Evolutionary conservation across 805 yeast genomes (phyloP), one percentile per base, ranked within the genome.

Genomic region (Kluyveromyces lactis): DNA sequence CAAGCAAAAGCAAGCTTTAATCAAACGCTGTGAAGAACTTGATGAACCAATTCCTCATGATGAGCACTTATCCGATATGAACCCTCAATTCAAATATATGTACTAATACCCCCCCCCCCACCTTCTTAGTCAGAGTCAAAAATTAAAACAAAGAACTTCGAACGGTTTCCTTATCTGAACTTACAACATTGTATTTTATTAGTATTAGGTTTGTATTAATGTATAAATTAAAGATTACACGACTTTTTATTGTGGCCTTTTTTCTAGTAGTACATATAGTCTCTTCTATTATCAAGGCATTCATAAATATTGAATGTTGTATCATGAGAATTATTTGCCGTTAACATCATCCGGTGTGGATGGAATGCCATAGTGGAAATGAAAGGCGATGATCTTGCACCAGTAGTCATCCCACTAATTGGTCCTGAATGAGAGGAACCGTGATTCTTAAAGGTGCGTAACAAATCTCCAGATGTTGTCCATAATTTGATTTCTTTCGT

Each of bases 311-410:
- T 73, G 31, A 87, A 77, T 47, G 72, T 74, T 1, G 86, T 70
- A 55, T 82, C 92, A 53, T 86, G 94, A 39, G 79, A 72, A 56
- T 83, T 83, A 50, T 81, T 81, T 1, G 86, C 84, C 1, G 96
- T 97, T 56, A 92, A 55, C 75, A 86, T 76, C 95, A 92, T 86
- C 46, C 90, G 69, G 56, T 92, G 98, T 2, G 98, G 98, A 58
- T 92, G 98, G 53, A 92, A 75, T 0, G 81, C 68, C 47, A 86
- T 57, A 2, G 79, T 68, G 2, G 86, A 77, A 31, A 89, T 68
- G 48, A 80, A 82, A 2, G 67, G 53, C 26, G 55, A 44, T 47
- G 61, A 35, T 46, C 66, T 33, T 51, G 52, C 46, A 36, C 62
- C 62, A 8, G 60, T 50, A 4, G 62, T 56, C 17, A 57, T 40